Base-by-base conservation (phyloP, 2,329 filamentous ascomycete species). In the Ophiostoma montium region DNA sequence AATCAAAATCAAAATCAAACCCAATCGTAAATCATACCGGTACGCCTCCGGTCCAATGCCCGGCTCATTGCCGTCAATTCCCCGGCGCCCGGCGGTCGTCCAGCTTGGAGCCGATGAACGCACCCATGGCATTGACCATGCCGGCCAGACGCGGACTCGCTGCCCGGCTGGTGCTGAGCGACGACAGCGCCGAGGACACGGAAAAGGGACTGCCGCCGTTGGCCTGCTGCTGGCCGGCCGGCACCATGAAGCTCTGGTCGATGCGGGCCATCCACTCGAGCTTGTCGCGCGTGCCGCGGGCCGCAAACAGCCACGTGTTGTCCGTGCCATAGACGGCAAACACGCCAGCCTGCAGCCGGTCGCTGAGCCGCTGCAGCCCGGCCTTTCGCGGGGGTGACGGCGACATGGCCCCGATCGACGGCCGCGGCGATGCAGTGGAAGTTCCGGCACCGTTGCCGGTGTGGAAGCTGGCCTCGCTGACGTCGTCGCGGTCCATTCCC, bases 191-290 rank as follows among this genome's bases (percentile, higher is more conserved):
- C 30, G 53, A 47, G 15, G 51, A 47, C 12, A 44, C 30, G 11
- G 42, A 44, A 30, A 44, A 44, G n/a, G 42, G 30, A 11, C 7
- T 16, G 39, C 15, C 23, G n/a, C 39, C 23, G 53, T 65, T 70
- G 35, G 54, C 57, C 33, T 71, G 69, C 58, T 46, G 27, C 33
- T 42, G 31, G 52, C 36, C 21, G 50, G 46, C 12, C 36, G 50
- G 31, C 51, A 45, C 16, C 51, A 74, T 64, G 56, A 75, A 78
- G 47, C 82, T 86, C 70, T 95, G 84, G 65, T 98, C 92, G 57
- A 98, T 87, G 60, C 84, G 83, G 64, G 94, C 76, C 57, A 98
- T 95, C 92, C 92, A 98, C 63, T 96, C 92, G 57, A 89, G 82
- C 71, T 95, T 95, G 64, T 95, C 89, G 45, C 82, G 76, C 68